Conservation (phyloP, 1,139 yeast species). For the Lodderomyces metapsilosis region DNA sequence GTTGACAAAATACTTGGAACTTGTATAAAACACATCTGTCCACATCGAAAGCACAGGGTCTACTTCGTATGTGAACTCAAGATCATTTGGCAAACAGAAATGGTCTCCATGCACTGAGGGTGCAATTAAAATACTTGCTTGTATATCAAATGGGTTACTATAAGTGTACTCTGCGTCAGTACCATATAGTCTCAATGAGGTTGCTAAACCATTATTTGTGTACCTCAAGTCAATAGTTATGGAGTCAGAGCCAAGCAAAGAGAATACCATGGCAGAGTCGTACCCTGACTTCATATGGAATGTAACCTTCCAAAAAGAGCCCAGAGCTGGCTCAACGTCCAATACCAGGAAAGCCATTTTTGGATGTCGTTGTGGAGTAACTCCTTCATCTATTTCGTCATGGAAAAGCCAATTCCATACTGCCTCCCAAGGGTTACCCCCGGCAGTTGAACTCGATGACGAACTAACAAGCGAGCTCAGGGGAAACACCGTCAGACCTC, state of each 20-base stretch:
- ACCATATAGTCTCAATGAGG: neutral
- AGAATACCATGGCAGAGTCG: neutral
- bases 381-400: neutral
- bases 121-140: slow-evolving; percentile 19
- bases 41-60: neutral
- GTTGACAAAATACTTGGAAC: neutral
- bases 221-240: neutral
- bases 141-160: slow-evolving; percentile 4
- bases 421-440: neutral
- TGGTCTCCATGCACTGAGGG: slow-evolving; percentile 20
- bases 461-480: no score
- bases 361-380: neutral
- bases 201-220: neutral
- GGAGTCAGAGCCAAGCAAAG: neutral
- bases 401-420: neutral
- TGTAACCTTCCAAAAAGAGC: slow-evolving; percentile 1
- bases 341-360: slow-evolving; percentile 1
- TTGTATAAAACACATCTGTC: neutral
- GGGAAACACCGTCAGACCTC: neutral
- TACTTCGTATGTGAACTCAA: slow-evolving; percentile 21
- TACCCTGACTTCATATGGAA: neutral
- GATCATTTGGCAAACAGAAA: slow-evolving; percentile 30
- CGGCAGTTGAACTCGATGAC: neutral
- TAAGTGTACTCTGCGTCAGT: neutral
- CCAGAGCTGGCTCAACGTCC: neutral